Evolutionary conservation across 108 stramenopile species (phyloP), one percentile per base, ranked within the genome.

Genomic region (Nitzschia palea): DNA sequence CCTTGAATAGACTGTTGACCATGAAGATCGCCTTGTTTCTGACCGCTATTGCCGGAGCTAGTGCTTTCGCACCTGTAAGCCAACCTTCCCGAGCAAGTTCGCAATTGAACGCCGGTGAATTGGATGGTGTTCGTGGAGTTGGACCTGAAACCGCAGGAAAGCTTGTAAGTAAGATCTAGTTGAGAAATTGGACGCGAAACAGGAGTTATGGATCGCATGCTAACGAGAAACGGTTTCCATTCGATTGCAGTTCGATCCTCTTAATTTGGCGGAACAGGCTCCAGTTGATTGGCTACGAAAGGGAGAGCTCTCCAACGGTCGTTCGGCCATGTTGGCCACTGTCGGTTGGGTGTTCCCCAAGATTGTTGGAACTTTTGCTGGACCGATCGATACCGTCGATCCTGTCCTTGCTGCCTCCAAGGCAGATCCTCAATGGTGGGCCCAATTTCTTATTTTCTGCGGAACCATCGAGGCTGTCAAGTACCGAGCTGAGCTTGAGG

Each of bases 341-440:
- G 90, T 96, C 18, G 90, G 89, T 20, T 93, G 86, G 85, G 51
- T 85, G 68, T 91, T 72, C 75, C 91, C 90, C 59, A 85, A 87
- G 56, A 70, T 95, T 37, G 86, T 88, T 47, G 81, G 80, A 48
- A 90, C 93, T 76, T 76, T 70, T 44, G 86, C 84, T 33, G 64
- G 70, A 9, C 90, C 89, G 47, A 90, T 93, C 33, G 81, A 83
- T 64, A 86, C 87, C 72, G 84, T 88, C 35, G 92, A 96, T 71
- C 93, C 92, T n/a, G 85, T 96, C 64, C 83, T 82, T 45, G 96
- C 96, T 31, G 80, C 92, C 80, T 36, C 79, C 14, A 77, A 93
- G 78, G 87, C 93, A 37, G 90, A 95, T 78, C 85, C 88, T 31
- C 92, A 92, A 78, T 95, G 92, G 90, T 95, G 91, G 93, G 93